These are phyloP conservation scores for Beauveria caledonica DNA, from an alignment of 2,329 filamentous ascomycete genomes.

Conservation along the genomic window DNA sequence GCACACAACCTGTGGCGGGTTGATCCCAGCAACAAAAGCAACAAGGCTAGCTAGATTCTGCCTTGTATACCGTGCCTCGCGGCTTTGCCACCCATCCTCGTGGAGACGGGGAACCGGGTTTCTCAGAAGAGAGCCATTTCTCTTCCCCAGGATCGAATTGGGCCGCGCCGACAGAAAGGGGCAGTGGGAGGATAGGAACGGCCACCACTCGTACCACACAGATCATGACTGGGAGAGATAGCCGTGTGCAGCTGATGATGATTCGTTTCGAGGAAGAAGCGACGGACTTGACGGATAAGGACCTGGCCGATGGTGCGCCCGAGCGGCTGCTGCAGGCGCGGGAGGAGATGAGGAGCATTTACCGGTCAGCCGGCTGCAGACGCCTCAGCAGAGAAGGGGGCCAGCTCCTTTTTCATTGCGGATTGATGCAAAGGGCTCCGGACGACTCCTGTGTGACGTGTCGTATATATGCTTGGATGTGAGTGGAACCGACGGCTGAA, in stretches of 20 bases:
- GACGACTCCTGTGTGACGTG: too few relatives aligned
- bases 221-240: neutral
- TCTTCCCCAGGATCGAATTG: neutral
- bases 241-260: neutral
- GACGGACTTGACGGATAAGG: neutral
- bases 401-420: too few relatives aligned
- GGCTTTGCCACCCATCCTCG: conserved; percentile 3
- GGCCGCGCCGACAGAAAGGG: neutral
- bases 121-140: neutral
- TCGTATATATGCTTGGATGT: too few relatives aligned
- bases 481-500: neutral
- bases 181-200: neutral
- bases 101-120: neutral
- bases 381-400: neutral
- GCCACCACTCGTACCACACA: neutral
- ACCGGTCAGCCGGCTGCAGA: too few relatives aligned
- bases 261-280: neutral
- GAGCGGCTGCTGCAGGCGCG: neutral
- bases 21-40: conserved; percentile 25
- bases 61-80: conserved; percentile 22
- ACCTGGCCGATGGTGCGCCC: neutral
- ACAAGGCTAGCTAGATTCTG: conserved; percentile 18
- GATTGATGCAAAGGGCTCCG: too few relatives aligned
- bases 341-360: neutral
- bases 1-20: conserved; percentile 18